Base-by-base conservation (phyloP, 257 asterid species). In the Handroanthus guayacan region DNA sequence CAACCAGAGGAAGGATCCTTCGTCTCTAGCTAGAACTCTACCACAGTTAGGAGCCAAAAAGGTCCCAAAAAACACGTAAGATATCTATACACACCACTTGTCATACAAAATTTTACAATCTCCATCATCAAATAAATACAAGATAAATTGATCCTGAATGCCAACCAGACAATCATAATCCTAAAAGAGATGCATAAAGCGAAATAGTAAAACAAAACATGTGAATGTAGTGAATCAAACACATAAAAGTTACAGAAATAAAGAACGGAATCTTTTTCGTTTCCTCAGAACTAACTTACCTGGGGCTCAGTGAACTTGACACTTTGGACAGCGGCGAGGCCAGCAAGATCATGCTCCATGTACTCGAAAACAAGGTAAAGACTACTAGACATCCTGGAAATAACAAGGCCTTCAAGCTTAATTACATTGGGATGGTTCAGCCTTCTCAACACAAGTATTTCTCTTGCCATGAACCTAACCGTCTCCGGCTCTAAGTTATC, bases 401-500 rank as follows among this genome's bases (percentile, higher is more conserved):
- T 87, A 52, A 83, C 89, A 41, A 87, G 77, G 10, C 91, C 91
- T 77, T 87, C 89, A 5, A 87, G 91, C 86, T 83, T 87, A 16
- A 87, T 87, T 18, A 87, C 86, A 72, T 87, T 87, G 52, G 89
- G 89, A 75, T 87, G 91, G 76, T 87, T 51, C 62, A 87, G 84
- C 79, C 62, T 81, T 62, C 86, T 72, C 67, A 87, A 31, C 14
- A 85, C 82, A n/a, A 87, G 89, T 73, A 87, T 87, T 71, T 87
- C 91, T 58, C 89, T 82, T 2, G 99, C 97, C 98, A 92, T 91
- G 81, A 95, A 95, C 67, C 82, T 88, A 44, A 92, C 91, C 1
- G 98, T 90, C 82, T 95, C 99, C 0, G 97, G 96, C 89, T 95
- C 97, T 62, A 89, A 79, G 80, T 82, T 91, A 84, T 95, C 98